Conservation (phyloP, 2,329 filamentous ascomycete genomes). For the Fusarium napiforme region DNA sequence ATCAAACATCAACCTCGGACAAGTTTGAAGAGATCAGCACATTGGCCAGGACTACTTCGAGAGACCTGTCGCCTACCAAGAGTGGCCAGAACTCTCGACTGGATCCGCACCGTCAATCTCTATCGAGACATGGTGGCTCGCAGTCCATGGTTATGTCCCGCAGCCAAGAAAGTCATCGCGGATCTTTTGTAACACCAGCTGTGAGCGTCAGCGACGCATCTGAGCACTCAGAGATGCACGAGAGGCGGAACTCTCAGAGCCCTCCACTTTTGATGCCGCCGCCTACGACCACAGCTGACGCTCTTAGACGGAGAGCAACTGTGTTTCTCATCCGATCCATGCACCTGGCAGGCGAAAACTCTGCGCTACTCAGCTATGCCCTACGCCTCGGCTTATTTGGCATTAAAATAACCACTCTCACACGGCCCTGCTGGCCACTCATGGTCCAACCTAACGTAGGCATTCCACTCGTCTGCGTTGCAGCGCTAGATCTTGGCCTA, state of each 20-base stretch:
- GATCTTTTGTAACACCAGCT: conserved; percentile 23
- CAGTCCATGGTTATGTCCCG: conserved; percentile 55
- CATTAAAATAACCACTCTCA: conserved; percentile 73
- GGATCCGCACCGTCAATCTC: conserved; percentile 21
- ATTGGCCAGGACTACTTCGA: conserved; percentile 25
- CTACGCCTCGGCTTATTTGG: conserved; percentile 72
- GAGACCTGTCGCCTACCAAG: conserved; percentile 34
- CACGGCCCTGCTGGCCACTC: conserved; percentile 77
- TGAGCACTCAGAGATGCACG: conserved; percentile 25
- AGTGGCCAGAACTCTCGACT: conserved; percentile 13
- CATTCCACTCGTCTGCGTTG: conserved; percentile 75
- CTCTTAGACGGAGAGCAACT: conserved; percentile 49
- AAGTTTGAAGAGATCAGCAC: conserved; percentile 42
- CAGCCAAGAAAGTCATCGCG: conserved; percentile 52
- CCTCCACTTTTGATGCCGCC: conserved; percentile 63
- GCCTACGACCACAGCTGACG: conserved; percentile 52
- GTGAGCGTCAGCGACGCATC: conserved; percentile 25
- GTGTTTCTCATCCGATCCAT: conserved; percentile 50
- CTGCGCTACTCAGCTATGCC: conserved; percentile 49
- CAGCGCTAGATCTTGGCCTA: conserved; percentile 71
- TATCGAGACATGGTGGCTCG: conserved; percentile 31
- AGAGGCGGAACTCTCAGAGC: conserved; percentile 33
- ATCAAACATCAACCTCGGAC: conserved; percentile 35
- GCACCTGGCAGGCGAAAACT: conserved; percentile 40
- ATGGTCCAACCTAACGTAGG: conserved; percentile 72